A percentile compares a stretch with the other conserved stretches of the same genome.
These are phyloP conservation scores for Teratosphaeria pseudoeucalypti DNA, from an alignment of 2,329 filamentous ascomycete genomes.

Conservation along the genomic window DNA sequence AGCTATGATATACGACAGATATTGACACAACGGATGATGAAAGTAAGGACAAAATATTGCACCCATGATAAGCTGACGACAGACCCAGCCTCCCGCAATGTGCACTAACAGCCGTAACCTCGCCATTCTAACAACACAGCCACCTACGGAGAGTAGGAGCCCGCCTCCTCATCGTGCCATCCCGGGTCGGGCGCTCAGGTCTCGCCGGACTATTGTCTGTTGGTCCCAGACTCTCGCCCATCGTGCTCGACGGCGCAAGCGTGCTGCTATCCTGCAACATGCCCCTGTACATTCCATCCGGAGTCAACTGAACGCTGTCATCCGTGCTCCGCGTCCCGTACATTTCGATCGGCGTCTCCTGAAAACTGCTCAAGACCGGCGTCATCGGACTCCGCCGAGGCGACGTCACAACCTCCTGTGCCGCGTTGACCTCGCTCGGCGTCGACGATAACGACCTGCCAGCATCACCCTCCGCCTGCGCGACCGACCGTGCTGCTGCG, in stretches of 20 bases:
- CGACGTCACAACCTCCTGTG: background rate
- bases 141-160: background rate
- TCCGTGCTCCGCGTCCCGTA: background rate
- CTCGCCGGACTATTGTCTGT: background rate
- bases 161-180: background rate
- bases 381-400: background rate
- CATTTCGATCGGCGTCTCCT: background rate
- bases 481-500: background rate
- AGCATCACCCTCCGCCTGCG: background rate
- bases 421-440: background rate
- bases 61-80: background rate
- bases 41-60: background rate
- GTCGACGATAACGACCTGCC: background rate
- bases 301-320: background rate
- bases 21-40: background rate
- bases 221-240: background rate
- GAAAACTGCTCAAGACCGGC: background rate
- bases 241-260: background rate
- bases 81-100: background rate
- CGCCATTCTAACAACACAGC: background rate
- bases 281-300: background rate
- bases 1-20: conserved; percentile 1
- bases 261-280: background rate
- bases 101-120: background rate
- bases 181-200: background rate